Percentiles rank a stretch among this genome's conserved stretches.
phyloP scores from a whole-genome alignment of 768 basidiomycete species.

The Rhodotorula paludigena region DNA sequence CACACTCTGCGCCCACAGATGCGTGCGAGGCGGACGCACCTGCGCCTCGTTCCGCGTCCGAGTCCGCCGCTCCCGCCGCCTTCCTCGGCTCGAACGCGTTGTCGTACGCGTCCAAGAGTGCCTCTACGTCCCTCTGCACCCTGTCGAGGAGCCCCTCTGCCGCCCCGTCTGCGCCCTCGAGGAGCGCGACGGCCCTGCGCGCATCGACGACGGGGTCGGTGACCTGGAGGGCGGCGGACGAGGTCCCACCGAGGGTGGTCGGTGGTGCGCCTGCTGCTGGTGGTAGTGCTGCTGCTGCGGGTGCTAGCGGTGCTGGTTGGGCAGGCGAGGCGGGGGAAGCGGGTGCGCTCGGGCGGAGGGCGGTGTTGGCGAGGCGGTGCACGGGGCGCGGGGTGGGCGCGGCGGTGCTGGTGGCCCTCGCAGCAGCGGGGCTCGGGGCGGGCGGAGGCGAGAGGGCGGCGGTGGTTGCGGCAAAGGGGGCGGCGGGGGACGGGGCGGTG shows the following conservation, averaged over 20 bases:
- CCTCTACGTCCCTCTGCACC: not conserved
- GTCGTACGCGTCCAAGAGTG: not conserved
- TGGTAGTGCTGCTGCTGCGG: too few species aligned
- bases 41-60: not conserved
- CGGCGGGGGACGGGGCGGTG: not conserved
- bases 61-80: too few species aligned
- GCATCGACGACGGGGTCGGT: not conserved
- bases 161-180: not conserved
- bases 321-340: not conserved
- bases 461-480: not conserved
- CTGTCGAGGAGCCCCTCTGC: slow-evolving; percentile 8
- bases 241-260: not conserved
- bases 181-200: not conserved
- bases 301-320: not conserved
- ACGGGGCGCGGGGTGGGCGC: not conserved
- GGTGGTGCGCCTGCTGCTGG: not conserved
- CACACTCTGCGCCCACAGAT: too few species aligned
- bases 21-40: not conserved
- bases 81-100: not conserved
- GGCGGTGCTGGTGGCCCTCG: too few species aligned
- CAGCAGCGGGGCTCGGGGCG: too few species aligned
- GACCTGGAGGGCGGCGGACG: not conserved
- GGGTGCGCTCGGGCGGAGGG: not conserved
- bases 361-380: not conserved
- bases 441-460: not conserved